phyloP scores from a whole-genome alignment of 2,329 filamentous ascomycete species.

The Ophiostoma sp. region DNA sequence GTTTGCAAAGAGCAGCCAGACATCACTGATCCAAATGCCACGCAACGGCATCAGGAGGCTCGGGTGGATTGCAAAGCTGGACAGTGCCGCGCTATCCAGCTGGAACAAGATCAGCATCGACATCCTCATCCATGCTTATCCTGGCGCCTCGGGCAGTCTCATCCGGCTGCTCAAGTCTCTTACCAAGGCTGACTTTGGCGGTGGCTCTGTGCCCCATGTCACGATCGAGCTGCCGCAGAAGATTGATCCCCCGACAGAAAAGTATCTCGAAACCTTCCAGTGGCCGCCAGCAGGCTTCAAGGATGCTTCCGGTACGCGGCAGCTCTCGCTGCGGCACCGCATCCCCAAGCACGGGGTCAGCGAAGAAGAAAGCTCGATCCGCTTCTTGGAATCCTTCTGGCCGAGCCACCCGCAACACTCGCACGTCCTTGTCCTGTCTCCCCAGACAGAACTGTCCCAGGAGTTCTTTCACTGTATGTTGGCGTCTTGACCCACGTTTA shows the following conservation, averaged over 20 bases:
- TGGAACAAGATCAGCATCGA: slow-evolving; percentile 79
- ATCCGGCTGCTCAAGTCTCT: slow-evolving; percentile 74
- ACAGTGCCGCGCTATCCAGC: slow-evolving; percentile 62
- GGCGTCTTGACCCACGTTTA: background rate
- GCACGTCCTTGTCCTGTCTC: slow-evolving; percentile 79
- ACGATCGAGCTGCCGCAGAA: slow-evolving; percentile 76
- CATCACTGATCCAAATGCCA: slow-evolving; percentile 72
- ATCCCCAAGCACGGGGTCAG: slow-evolving; percentile 56
- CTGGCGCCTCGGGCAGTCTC: slow-evolving; percentile 65
- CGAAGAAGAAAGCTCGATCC: slow-evolving; percentile 65
- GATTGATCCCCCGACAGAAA: slow-evolving; percentile 59
- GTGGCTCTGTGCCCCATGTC: slow-evolving; percentile 63
- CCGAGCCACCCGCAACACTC: slow-evolving; percentile 57
- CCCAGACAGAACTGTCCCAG: slow-evolving; percentile 71
- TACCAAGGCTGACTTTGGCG: slow-evolving; percentile 66
- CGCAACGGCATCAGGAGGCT: slow-evolving; percentile 56
- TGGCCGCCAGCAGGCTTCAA: slow-evolving; percentile 55
- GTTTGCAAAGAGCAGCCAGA: slow-evolving; percentile 46
- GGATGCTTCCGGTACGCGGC: slow-evolving; percentile 41
- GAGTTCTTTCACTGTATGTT: slow-evolving; percentile 70
- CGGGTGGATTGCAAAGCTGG: slow-evolving; percentile 72
- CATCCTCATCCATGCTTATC: slow-evolving; percentile 72
- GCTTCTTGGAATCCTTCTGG: slow-evolving; percentile 84
- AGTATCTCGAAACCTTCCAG: slow-evolving; percentile 57
- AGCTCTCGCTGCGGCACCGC: slow-evolving; percentile 68